phyloP scores from a whole-genome alignment of 228 moss, liverwort and hornwort species.

The Sphagnum fallax region DNA sequence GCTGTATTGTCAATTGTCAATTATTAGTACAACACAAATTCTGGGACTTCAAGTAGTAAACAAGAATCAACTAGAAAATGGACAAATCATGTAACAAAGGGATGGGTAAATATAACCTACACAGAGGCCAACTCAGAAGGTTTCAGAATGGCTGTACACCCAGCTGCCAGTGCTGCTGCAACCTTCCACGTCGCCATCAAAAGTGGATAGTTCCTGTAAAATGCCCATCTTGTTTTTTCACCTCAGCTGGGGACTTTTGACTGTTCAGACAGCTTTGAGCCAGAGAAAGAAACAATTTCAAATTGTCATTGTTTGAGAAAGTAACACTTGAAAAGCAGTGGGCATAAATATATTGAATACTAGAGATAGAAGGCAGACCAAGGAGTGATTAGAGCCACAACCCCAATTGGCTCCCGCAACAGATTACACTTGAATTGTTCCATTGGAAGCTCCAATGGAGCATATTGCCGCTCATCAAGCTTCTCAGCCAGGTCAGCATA shows the following conservation, averaged over 20 bases:
- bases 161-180: slow-evolving; percentile 98
- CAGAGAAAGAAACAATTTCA: no score
- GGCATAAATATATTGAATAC: no score
- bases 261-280: no score
- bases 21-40: neutral
- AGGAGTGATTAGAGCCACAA: slow-evolving; percentile 89
- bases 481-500: slow-evolving; percentile 93
- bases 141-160: slow-evolving; percentile 85
- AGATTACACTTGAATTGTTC: slow-evolving; percentile 82
- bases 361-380: slow-evolving; percentile 32
- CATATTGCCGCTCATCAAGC: slow-evolving; percentile 69
- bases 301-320: no score
- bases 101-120: slow-evolving; percentile 27
- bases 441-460: slow-evolving; percentile 79
- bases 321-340: no score
- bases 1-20: slow-evolving; percentile 30
- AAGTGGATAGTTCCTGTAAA: slow-evolving; percentile 85
- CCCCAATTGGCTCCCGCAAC: slow-evolving; percentile 73
- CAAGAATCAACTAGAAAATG: neutral
- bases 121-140: slow-evolving; percentile 94
- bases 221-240: neutral
- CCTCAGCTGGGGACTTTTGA: no score
- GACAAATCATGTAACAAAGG: neutral
- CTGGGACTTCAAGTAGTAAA: neutral
- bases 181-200: slow-evolving; percentile 99